Evolutionary conservation across 1,139 yeast species (phyloP).

Genomic region (Yamadazyma taylorii): DNA sequence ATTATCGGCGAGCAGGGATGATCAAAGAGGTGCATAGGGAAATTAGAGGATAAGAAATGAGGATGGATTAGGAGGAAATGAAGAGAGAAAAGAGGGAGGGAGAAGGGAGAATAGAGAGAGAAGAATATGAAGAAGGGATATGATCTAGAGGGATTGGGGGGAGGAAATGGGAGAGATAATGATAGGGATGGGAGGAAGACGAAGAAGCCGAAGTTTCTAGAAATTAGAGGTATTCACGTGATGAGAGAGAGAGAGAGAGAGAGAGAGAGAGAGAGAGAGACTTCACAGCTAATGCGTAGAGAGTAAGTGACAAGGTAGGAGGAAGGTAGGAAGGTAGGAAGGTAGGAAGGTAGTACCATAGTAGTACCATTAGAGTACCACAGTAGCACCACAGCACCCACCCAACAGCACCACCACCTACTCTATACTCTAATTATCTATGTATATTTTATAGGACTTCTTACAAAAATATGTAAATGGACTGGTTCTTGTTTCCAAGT

Average conservation of each 20-base stretch:
- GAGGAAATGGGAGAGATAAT: neutral
- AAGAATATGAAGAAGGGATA: neutral
- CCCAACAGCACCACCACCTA: too few relatives aligned
- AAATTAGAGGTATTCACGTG: conserved; percentile 4
- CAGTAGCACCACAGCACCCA: too few relatives aligned
- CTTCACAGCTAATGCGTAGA: neutral
- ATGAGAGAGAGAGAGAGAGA: neutral
- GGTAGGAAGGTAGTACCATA: neutral
- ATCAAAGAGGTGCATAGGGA: too few relatives aligned
- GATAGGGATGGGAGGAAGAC: neutral
- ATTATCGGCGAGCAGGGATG: too few relatives aligned
- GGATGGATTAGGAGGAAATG: neutral
- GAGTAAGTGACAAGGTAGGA: neutral
- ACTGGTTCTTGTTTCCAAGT: neutral
- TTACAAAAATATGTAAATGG: too few relatives aligned
- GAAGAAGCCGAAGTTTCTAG: conserved; percentile 4
- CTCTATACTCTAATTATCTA: too few relatives aligned
- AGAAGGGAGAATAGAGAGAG: neutral
- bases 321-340: neutral
- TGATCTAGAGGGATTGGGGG: neutral
- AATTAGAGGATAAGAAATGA: too few relatives aligned
- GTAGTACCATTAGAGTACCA: too few relatives aligned
- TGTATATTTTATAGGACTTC: neutral
- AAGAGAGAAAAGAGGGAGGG: too few relatives aligned
- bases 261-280: neutral